Conservation (phyloP, 1,284 basidiomycete genomes). For the Malassezia sympodialis region DNA sequence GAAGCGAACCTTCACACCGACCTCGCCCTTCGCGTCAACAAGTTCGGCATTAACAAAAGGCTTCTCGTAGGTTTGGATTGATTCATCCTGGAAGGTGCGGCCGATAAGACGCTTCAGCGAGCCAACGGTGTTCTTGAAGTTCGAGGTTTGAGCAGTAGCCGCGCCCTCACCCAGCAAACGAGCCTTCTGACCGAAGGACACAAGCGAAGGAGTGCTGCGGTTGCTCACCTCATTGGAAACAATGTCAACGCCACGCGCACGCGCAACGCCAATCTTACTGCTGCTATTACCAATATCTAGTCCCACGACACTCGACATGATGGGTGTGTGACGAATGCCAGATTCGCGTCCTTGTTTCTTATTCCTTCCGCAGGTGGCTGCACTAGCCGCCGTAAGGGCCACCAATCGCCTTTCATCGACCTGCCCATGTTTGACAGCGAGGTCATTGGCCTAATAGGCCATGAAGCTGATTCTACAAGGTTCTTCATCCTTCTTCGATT, state of each 20-base stretch:
- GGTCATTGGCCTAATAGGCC: conserved; percentile 7
- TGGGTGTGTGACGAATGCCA: conserved; percentile 5
- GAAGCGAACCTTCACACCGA: conserved; percentile 46
- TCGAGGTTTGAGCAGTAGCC: conserved; percentile 45
- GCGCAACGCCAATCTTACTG: conserved; percentile 40
- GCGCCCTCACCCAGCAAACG: conserved; percentile 45
- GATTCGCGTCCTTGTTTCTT: not conserved
- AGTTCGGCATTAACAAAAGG: conserved; percentile 46
- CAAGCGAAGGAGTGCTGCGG: conserved; percentile 44
- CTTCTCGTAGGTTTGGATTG: conserved; percentile 43
- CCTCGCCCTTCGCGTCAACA: conserved; percentile 44
- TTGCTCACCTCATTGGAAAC: conserved; percentile 47
- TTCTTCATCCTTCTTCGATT: conserved; percentile 13
- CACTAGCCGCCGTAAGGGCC: not conserved
- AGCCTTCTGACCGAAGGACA: conserved; percentile 46
- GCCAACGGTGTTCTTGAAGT: conserved; percentile 48
- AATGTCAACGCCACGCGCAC: conserved; percentile 44
- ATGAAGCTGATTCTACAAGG: conserved; percentile 7
- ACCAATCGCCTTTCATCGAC: not conserved
- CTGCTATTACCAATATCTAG: conserved; percentile 43
- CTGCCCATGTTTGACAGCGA: not conserved
- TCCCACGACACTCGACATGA: conserved; percentile 43
- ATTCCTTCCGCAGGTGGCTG: conserved; percentile 4
- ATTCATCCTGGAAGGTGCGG: conserved; percentile 36
- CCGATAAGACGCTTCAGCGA: conserved; percentile 47